phyloP scores from a whole-genome alignment of 2,329 filamentous ascomycete genomes.

The Paraconiothyrium sp. region DNA sequence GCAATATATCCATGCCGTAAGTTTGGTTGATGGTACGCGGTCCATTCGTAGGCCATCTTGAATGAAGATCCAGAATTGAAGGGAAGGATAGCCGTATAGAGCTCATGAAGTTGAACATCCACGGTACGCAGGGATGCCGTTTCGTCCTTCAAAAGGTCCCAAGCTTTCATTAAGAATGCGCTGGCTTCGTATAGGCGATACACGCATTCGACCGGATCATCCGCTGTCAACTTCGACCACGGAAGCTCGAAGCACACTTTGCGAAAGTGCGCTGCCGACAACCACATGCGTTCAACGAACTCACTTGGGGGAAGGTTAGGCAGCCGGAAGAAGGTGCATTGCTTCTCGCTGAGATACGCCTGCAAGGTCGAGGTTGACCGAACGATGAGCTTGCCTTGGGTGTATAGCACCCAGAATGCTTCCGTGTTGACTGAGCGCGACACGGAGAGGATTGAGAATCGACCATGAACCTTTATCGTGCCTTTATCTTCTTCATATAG shows the following conservation, averaged over 20 bases:
- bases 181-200: constrained; percentile 15
- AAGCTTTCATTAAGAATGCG: constrained; percentile 22
- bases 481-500: background rate
- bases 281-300: constrained; percentile 23
- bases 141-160: constrained; percentile 16
- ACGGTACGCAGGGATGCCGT: constrained; percentile 12
- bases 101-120: constrained; percentile 17
- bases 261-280: constrained; percentile 18
- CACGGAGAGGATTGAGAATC: constrained; percentile 26
- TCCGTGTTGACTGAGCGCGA: constrained; percentile 22
- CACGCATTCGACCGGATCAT: constrained; percentile 18
- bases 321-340: constrained; percentile 14
- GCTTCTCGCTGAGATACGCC: constrained; percentile 17
- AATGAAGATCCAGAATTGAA: constrained; percentile 17
- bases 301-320: constrained; percentile 2
- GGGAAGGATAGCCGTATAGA: constrained; percentile 24
- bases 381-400: constrained; percentile 16
- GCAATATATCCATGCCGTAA: background rate
- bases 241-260: constrained; percentile 17
- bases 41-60: constrained; percentile 11
- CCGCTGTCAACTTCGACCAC: background rate
- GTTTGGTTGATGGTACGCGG: background rate
- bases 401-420: constrained; percentile 24
- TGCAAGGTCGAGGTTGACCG: constrained; percentile 6
- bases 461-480: constrained; percentile 6